These are phyloP conservation scores for Pyrenochaeta sp. DNA, from an alignment of 2,329 filamentous ascomycete genomes.

Conservation along the genomic window DNA sequence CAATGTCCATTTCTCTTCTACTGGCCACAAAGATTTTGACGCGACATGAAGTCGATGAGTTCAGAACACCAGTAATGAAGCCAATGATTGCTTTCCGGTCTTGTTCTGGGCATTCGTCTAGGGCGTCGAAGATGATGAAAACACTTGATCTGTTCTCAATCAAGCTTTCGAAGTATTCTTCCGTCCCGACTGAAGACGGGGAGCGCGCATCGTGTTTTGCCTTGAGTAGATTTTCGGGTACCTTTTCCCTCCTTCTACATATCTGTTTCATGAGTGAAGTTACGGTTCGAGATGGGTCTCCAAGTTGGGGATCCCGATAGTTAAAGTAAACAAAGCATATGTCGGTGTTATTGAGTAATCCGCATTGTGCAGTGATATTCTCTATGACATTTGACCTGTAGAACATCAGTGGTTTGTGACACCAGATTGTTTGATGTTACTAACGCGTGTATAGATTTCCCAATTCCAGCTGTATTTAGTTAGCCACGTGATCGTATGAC, in stretches of 20 bases:
- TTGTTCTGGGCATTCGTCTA: constrained; percentile 23
- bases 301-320: constrained; percentile 21
- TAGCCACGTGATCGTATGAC: neutral
- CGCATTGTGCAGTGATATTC: constrained; percentile 17
- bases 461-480: constrained; percentile 26
- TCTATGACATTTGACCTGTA: constrained; percentile 29
- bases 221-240: constrained; percentile 14
- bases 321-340: constrained; percentile 32
- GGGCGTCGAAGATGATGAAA: constrained; percentile 18
- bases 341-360: constrained; percentile 12
- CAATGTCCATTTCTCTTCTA: constrained; percentile 26
- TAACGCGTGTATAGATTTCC: constrained; percentile 30
- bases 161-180: constrained; percentile 11
- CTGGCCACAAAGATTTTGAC: constrained; percentile 29
- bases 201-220: constrained; percentile 11
- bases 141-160: constrained; percentile 10
- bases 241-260: neutral
- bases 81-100: constrained; percentile 6
- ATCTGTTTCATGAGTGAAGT: too few species aligned
- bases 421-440: too few species aligned
- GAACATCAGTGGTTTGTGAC: too few species aligned
- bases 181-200: constrained; percentile 15
- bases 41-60: constrained; percentile 3
- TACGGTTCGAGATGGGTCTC: too few species aligned
- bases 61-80: constrained; percentile 16